Conservation (phyloP, 768 basidiomycete genomes). For the Cubamyces lactineus region DNA sequence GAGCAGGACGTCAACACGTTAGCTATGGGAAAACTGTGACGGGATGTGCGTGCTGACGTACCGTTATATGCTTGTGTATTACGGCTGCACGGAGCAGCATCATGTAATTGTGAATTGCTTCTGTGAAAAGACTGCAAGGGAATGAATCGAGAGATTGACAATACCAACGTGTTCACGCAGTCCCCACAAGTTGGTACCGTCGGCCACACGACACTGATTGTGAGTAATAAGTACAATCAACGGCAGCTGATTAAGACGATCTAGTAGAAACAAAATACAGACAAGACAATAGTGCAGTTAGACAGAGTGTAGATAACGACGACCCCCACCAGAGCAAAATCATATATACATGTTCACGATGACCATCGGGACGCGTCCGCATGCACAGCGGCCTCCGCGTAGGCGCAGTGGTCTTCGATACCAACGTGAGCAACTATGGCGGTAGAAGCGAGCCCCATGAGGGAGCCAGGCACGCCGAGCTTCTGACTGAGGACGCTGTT, state of each 20-base stretch:
- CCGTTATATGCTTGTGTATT: too few species aligned
- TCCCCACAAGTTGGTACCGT: too few species aligned
- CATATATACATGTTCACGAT: background rate
- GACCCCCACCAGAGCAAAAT: background rate
- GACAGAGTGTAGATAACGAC: background rate
- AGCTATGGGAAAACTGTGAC: slow-evolving; percentile 4
- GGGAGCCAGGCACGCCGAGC: slow-evolving; percentile 50
- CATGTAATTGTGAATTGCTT: too few species aligned
- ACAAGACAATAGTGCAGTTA: background rate
- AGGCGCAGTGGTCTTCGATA: slow-evolving; percentile 63
- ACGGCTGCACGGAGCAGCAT: too few species aligned
- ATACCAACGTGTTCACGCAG: too few species aligned
- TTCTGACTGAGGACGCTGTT: slow-evolving; percentile 49
- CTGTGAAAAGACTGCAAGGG: too few species aligned
- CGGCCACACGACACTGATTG: too few species aligned
- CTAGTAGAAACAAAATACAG: background rate
- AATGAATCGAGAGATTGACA: too few species aligned
- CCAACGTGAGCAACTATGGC: slow-evolving; percentile 58
- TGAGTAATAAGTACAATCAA: too few species aligned
- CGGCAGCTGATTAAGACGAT: too few species aligned
- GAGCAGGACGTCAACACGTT: background rate
- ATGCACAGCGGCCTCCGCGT: slow-evolving; percentile 53
- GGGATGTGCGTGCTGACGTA: too few species aligned
- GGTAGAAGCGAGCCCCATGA: slow-evolving; percentile 47
- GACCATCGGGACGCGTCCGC: slow-evolving; percentile 30